phyloP scores from a whole-genome alignment of 148 eudicot species.

The Camellia japonica region DNA sequence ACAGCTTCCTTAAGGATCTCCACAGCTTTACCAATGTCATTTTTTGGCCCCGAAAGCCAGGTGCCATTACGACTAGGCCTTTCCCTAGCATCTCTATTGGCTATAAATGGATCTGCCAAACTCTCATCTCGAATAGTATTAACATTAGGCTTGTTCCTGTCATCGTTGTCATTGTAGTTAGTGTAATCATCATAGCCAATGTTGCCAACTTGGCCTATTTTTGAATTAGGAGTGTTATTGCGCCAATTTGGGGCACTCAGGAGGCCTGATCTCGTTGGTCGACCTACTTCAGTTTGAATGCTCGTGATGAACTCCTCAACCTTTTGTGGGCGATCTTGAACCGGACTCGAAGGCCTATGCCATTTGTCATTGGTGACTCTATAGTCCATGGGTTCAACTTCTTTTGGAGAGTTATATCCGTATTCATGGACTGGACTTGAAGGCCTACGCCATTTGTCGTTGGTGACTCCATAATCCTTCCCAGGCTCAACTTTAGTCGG shows the following conservation, averaged over 20 bases:
- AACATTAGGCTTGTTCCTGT: background rate
- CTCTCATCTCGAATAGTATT: no score
- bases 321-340: conserved; percentile 7
- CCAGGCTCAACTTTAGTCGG: background rate
- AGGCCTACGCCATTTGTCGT: background rate
- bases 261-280: background rate
- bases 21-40: conserved; percentile 1
- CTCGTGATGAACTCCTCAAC: background rate
- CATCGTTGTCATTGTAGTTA: background rate
- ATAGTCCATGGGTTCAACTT: background rate
- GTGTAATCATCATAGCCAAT: background rate
- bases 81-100: no score
- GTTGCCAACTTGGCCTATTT: background rate
- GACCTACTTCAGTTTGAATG: background rate
- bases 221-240: no score
- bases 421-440: conserved; percentile 4
- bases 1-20: background rate
- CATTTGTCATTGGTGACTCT: conserved; percentile 1
- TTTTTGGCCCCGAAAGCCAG: no score
- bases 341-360: background rate
- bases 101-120: no score
- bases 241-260: background rate
- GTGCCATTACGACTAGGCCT: no score
- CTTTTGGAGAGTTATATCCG: background rate
- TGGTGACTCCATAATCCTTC: background rate